Base-by-base conservation (phyloP, 2,329 filamentous ascomycete genomes). In the Dryadomyces quercivorus region DNA sequence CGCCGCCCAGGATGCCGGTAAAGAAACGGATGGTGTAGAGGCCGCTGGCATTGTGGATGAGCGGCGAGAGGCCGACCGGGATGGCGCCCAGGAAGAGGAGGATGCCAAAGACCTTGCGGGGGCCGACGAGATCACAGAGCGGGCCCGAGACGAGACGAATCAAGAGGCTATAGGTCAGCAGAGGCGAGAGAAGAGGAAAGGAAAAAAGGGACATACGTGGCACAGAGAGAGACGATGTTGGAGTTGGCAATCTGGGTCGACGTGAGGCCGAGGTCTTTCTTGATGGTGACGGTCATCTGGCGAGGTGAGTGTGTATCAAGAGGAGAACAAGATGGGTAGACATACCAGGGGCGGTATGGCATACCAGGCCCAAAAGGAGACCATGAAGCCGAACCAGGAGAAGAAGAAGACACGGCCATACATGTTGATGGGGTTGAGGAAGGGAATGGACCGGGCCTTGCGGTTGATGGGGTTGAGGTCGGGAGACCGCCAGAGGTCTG, bases 391-490 rank as follows among this genome's bases (percentile, higher is more conserved):
- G 50, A 90, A 77, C 82, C 87, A 93, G 1, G 86, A 86, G 71
- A 95, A 95, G 74, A 91, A 89, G 69, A 94, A 95, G 0, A 93
- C 89, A 7, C 89, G 79, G 42, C 89, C 90, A 72, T 95, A 90
- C 61, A 82, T 72, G 66, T 94, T 78, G 62, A 91, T 65, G 0
- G 85, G 80, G 66, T 95, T 95, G 58, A 95, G 72, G 21, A 88
- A 67, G 0, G 90, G 90, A 49, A 95, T 80, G 0, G 86, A 86
- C 57, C 78, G 81, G 53, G 90, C 90, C 67, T 95, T 95, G 56
- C 78, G 77, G 72, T 85, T 95, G 71, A 89, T 78, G 10, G 89
- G 88, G 67, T 95, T 94, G 70, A 94, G 71, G 66, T 86, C 80
- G 44, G 89, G 88, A 36, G 80, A 75, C 60, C 62, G 66, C 68